Conservation (phyloP, 179 eudicot species). For the Spinacia oleracea region DNA sequence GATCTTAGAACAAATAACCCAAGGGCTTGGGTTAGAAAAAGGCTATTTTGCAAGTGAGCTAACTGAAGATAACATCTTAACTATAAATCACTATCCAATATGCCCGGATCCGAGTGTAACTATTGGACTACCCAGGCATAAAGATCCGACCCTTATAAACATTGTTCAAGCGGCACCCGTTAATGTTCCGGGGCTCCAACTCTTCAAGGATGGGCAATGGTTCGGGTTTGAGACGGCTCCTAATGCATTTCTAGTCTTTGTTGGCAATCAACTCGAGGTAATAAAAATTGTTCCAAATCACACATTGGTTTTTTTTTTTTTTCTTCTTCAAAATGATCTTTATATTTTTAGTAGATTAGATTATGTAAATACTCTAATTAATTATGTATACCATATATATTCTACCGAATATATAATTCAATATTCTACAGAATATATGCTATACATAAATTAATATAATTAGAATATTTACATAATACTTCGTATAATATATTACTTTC, state of each 20-base stretch:
- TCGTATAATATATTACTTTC: no score
- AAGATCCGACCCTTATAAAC: conserved; percentile 30
- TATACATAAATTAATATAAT: no score
- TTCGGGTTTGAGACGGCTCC: conserved; percentile 38
- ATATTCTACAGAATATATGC: no score
- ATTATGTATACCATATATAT: no score
- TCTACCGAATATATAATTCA: no score
- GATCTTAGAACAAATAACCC: conserved; percentile 15
- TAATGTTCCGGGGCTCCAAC: conserved; percentile 36
- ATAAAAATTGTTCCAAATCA: neutral
- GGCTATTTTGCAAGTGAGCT: conserved; percentile 20
- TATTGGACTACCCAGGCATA: conserved; percentile 24
- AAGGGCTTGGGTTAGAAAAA: conserved; percentile 29
- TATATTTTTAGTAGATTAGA: no score
- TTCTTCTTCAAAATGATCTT: no score
- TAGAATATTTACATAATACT: no score
- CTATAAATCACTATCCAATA: conserved; percentile 26
- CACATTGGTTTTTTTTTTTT: no score
- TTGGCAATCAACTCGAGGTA: conserved; percentile 43
- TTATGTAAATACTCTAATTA: no score
- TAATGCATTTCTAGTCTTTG: conserved; percentile 33
- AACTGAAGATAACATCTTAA: conserved; percentile 15
- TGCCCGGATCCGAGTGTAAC: conserved; percentile 33
- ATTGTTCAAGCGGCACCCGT: conserved; percentile 23
- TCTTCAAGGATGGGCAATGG: conserved; percentile 36